Evolutionary conservation across 1,284 basidiomycete species (phyloP).

Genomic region (Dichomitus squalens): DNA sequence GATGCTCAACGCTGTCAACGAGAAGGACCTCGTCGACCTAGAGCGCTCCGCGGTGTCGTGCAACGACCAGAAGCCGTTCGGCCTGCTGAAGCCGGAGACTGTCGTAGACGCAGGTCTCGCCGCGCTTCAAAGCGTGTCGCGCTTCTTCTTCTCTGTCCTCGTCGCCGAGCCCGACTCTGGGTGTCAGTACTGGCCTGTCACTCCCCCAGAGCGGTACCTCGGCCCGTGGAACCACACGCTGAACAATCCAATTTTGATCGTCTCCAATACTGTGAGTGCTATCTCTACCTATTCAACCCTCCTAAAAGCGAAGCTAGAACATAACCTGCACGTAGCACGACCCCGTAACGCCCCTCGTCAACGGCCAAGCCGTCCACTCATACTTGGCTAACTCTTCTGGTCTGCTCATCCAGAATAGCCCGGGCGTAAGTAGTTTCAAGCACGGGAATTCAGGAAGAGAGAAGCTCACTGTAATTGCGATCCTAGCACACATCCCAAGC

Average conservation of each 20-base stretch:
- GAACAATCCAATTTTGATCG: constrained; percentile 30
- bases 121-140: constrained; percentile 25
- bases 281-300: background rate
- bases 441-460: background rate
- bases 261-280: constrained; percentile 30
- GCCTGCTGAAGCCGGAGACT: constrained; percentile 21
- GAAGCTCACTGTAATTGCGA: background rate
- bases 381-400: constrained; percentile 27
- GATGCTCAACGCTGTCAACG: constrained; percentile 23
- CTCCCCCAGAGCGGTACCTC: constrained; percentile 25
- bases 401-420: constrained; percentile 29
- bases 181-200: constrained; percentile 30
- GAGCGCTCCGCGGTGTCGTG: constrained; percentile 31
- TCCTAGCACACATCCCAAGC: constrained; percentile 27
- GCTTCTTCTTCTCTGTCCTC: constrained; percentile 22
- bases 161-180: constrained; percentile 29
- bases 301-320: background rate
- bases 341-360: constrained; percentile 32
- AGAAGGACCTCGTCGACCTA: constrained; percentile 18
- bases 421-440: constrained; percentile 25
- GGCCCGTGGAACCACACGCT: constrained; percentile 34
- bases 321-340: constrained; percentile 13
- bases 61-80: constrained; percentile 28
- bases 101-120: constrained; percentile 28
- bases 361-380: constrained; percentile 25